Evolutionary conservation across 768 basidiomycete genomes (phyloP).

Genomic region (Leccinum rimulosum): DNA sequence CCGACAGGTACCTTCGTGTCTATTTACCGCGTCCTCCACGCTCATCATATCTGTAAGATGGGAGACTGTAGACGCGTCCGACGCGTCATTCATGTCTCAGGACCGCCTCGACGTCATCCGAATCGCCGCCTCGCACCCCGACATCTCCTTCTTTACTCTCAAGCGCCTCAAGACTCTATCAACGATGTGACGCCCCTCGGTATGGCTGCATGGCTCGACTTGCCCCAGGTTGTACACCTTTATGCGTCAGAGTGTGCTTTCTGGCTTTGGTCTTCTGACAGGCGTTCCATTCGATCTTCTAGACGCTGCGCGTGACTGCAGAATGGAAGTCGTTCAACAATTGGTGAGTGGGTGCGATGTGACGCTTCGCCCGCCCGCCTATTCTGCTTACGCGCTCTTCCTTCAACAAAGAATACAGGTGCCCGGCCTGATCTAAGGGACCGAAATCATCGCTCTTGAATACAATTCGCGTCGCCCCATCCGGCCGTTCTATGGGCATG

Average conservation of each 20-base stretch:
- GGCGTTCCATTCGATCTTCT: conserved; percentile 5
- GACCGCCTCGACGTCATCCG: conserved; percentile 58
- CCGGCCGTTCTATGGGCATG: conserved; percentile 67
- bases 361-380: not conserved
- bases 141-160: conserved; percentile 64
- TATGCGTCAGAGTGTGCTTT: conserved; percentile 44
- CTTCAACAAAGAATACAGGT: conserved; percentile 24
- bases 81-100: conserved; percentile 64
- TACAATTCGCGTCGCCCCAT: conserved; percentile 66
- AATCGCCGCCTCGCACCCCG: conserved; percentile 50
- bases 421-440: conserved; percentile 75
- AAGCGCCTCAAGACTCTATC: conserved; percentile 72
- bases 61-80: conserved; percentile 65
- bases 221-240: conserved; percentile 53
- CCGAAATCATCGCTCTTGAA: conserved; percentile 65
- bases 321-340: conserved; percentile 60
- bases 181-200: conserved; percentile 75
- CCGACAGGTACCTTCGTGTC: conserved; percentile 58
- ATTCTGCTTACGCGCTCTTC: conserved; percentile 5
- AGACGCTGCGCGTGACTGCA: conserved; percentile 80
- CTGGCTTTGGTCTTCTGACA: conserved; percentile 1
- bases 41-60: conserved; percentile 42
- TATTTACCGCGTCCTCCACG: not conserved
- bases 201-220: conserved; percentile 76
- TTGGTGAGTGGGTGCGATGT: conserved; percentile 55